Evolutionary conservation across 2,329 filamentous ascomycete species (phyloP).

Genomic region (Cordyceps sp.): DNA sequence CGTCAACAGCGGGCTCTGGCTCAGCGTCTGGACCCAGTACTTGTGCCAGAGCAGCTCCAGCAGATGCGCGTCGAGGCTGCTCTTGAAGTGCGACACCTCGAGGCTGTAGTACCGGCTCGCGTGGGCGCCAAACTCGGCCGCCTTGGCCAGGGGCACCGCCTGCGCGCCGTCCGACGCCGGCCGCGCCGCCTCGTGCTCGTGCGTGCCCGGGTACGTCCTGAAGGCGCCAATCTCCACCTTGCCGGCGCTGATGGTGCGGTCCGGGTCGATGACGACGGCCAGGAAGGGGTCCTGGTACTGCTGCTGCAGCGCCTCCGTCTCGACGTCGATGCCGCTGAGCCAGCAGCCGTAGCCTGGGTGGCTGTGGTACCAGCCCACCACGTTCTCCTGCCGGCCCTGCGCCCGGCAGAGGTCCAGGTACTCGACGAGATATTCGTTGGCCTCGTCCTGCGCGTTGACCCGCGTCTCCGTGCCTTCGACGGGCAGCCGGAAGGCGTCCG

Average conservation of each 20-base stretch:
- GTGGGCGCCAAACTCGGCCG: slow-evolving; percentile 90
- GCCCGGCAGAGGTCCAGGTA: slow-evolving; percentile 66
- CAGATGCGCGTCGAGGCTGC: slow-evolving; percentile 70
- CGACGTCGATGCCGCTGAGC: slow-evolving; percentile 90
- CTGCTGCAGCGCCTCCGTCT: slow-evolving; percentile 76
- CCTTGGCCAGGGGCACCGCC: slow-evolving; percentile 80
- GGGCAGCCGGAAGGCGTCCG: slow-evolving; percentile 81
- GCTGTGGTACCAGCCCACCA: slow-evolving; percentile 95
- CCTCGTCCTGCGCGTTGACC: slow-evolving; percentile 89
- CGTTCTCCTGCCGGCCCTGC: slow-evolving; percentile 69
- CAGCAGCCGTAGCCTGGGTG: slow-evolving; percentile 97
- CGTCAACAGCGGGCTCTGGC: slow-evolving; percentile 74
- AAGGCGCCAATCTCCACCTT: slow-evolving; percentile 98
- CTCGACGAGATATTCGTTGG: slow-evolving; percentile 90
- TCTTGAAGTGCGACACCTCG: slow-evolving; percentile 89
- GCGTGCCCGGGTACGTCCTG: slow-evolving; percentile 67
- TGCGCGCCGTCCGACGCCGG: slow-evolving; percentile 40
- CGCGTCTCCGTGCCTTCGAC: slow-evolving; percentile 98
- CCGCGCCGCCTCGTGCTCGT: slow-evolving; percentile 31
- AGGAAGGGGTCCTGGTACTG: slow-evolving; percentile 78
- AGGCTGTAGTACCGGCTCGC: slow-evolving; percentile 80
- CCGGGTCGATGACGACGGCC: slow-evolving; percentile 89
- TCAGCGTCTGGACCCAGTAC: slow-evolving; percentile 95
- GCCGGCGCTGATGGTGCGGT: slow-evolving; percentile 83
- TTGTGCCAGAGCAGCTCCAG: slow-evolving; percentile 93